Evolutionary conservation across 345 rosid species (phyloP), one percentile per base, ranked within the genome.

Genomic region (Linum tenue): DNA sequence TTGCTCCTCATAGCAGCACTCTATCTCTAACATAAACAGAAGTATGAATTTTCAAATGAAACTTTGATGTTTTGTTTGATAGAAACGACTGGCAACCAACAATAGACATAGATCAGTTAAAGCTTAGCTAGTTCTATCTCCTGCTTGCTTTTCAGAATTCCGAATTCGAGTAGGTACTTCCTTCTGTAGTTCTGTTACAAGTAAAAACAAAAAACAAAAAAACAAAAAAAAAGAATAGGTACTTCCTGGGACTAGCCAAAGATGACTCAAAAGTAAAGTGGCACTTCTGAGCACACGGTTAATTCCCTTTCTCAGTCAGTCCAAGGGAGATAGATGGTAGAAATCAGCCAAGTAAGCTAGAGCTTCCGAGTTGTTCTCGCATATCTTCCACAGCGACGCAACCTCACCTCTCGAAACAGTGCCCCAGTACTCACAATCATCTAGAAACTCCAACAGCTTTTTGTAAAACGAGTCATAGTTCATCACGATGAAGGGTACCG

Each of bases 401-500:
- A 87, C 86, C 71, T 92, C 97, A 67, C 91, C 94, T 78, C 77
- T 70, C 15, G 81, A 79, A 69, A 90, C 80, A 9, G 87, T 82
- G 59, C 98, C 98, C 90, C 81, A 83, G 35, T 65, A 53, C 85
- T 85, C 90, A 44, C 97, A 92, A 67, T 71, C 79, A 48, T 72
- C 77, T n/a, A 92, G 84, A 70, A 92, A 92, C 59, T 87, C 91
- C 10, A 92, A 67, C 64, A 92, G 80, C 76, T 92, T 92, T 10
- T 73, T 55, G 64, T 90, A 92, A 77, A 79, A 90, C 12, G 91
- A 84, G 67, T 86, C 83, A 17, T 88, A 92, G 72, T 92, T 92
- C 96, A 92, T 86, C 75, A 92, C 80, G 15, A 86, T 72, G 73
- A 92, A 90, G 0, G 97, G 97, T 69, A 92, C 90, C 0, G 88